Evolutionary conservation across 2,329 filamentous ascomycete genomes (phyloP), one percentile per base, ranked within the genome.

Genomic region (Fusarium nodosum): DNA sequence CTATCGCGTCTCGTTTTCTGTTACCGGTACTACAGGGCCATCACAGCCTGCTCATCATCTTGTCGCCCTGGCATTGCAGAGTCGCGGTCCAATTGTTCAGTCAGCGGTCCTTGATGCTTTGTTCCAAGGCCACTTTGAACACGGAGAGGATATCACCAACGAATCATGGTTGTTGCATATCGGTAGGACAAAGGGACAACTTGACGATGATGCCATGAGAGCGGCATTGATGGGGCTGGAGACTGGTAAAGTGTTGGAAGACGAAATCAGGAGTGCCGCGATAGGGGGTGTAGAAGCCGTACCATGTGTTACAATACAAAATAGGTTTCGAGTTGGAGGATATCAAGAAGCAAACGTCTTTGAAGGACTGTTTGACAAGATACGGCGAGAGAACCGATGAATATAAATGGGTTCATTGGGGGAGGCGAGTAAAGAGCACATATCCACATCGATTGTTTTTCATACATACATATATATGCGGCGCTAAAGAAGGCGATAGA

Each of bases 291-390:
- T 94, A 55, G 83, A 83, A 59, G 92, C 91, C 0, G 91, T 94
- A 70, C 92, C 92, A 18, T 89, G 91, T 71, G 93, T 93, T 73
- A 89, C 88, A 3, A 85, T 95, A 52, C 90, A 93, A 75, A 87
- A 85, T 2, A 82, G 82, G 73, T 93, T 88, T 78, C 85, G 89
- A 68, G 83, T 95, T 20, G 88, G 90, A 11, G 93, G 93, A 1
- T 91, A 90, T 57, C 91, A 94, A 81, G 87, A 90, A 62, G 82
- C 87, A 4, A 83, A 84, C 45, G 84, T 89, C 1, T 93, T 94
- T 77, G 80, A 90, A 72, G 83, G 86, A 65, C 77, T 91, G 38
- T 94, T 95, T 79, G 86, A 90, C 68, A 82, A 85, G 75, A 82
- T 91, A 53, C 65, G 62, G 51, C 66, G 63, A 38, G 66, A 68